Conservation (phyloP, 148 eudicot genomes). For the Suaeda aralocaspica region DNA sequence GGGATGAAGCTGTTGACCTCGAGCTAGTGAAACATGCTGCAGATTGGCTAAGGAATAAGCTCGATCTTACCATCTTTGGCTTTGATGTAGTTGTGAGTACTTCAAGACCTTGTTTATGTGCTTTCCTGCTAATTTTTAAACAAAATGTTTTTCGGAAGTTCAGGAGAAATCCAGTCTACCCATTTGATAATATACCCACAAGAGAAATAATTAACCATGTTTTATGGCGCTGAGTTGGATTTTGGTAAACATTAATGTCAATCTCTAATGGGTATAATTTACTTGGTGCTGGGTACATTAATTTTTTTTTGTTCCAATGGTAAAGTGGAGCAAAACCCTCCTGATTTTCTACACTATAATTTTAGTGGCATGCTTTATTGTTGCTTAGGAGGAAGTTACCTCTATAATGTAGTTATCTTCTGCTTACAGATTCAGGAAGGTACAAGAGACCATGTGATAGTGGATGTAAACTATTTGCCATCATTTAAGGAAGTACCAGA, state of each 20-base stretch:
- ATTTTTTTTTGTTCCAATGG: too few relatives aligned
- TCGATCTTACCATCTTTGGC: constrained; percentile 82
- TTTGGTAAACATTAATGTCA: too few relatives aligned
- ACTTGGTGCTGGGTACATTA: too few relatives aligned
- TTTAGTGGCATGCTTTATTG: neutral
- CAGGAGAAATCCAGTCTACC: neutral
- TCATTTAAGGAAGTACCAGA: constrained; percentile 92
- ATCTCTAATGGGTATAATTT: too few relatives aligned
- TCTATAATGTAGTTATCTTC: neutral
- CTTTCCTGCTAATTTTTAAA: neutral
- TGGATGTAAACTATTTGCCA: constrained; percentile 93
- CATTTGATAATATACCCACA: neutral
- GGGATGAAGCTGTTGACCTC: constrained; percentile 46
- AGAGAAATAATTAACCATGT: too few relatives aligned
- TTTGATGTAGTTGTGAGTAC: constrained; percentile 92
- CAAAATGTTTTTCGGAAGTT: neutral
- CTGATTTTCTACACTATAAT: too few relatives aligned
- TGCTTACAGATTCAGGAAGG: constrained; percentile 64
- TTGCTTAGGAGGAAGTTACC: neutral
- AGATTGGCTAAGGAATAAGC: constrained; percentile 57
- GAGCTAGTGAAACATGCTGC: constrained; percentile 80
- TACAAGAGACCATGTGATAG: constrained; percentile 84
- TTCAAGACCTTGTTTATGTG: neutral
- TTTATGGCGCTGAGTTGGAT: neutral
- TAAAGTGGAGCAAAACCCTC: too few relatives aligned